A percentile compares a stretch with the other conserved stretches of the same genome.
phyloP scores from a whole-genome alignment of 225 moss, liverwort and hornwort species.

The Climacium dendroides region DNA sequence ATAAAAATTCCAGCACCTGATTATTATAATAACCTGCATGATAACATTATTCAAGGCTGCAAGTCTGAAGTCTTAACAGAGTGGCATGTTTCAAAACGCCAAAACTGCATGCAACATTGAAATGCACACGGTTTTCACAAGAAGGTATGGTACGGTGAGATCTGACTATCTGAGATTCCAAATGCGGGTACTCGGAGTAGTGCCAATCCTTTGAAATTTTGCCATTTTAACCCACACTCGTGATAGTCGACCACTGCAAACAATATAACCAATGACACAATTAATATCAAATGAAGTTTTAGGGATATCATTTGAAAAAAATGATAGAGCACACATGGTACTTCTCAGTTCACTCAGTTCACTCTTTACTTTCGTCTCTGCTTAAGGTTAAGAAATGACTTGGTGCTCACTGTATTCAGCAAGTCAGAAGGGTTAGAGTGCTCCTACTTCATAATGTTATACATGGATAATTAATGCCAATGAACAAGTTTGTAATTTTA shows the following conservation, averaged over 20 bases:
- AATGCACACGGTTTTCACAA: not conserved
- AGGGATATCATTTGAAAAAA: no score
- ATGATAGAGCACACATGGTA: not conserved
- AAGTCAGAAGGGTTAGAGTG: not conserved
- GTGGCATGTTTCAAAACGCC: not conserved
- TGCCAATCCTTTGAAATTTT: not conserved
- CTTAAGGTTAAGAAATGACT: not conserved
- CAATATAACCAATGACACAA: no score
- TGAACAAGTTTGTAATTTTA: not conserved
- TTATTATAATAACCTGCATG: not conserved
- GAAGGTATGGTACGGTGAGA: not conserved
- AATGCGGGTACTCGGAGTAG: not conserved
- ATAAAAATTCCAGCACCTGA: no score
- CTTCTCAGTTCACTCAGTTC: not conserved
- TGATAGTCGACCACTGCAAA: not conserved
- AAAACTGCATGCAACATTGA: not conserved
- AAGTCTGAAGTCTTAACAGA: not conserved
- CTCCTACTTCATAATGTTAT: not conserved
- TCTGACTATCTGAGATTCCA: not conserved
- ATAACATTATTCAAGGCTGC: not conserved
- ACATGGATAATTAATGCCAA: not conserved
- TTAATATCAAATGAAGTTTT: not conserved
- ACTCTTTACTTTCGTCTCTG: not conserved
- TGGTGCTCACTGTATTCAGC: not conserved
- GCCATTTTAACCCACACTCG: not conserved